These are phyloP conservation scores for Cladosporium halotolerans DNA, from an alignment of 2,329 filamentous ascomycete genomes.

Conservation along the genomic window DNA sequence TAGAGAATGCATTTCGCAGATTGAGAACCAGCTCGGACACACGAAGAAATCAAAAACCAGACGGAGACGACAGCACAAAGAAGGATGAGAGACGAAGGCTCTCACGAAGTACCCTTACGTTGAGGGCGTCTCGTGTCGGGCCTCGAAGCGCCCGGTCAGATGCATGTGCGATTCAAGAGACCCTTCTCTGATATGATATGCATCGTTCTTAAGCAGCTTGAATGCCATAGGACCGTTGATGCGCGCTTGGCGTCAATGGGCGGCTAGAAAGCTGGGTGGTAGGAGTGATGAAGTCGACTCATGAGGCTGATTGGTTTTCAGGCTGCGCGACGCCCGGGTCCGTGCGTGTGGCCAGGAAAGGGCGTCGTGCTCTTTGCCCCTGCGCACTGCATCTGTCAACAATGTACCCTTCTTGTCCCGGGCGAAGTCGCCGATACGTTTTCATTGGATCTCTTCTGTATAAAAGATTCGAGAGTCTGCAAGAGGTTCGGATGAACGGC, in stretches of 20 bases:
- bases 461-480: too few species aligned
- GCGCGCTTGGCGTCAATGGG: constrained; percentile 4
- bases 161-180: neutral
- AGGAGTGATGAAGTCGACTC: neutral
- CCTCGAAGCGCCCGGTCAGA: constrained; percentile 1
- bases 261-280: constrained; percentile 5
- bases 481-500: too few species aligned
- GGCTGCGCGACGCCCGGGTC: neutral
- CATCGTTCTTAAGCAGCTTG: neutral
- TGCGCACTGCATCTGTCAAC: too few species aligned
- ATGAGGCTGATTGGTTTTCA: neutral
- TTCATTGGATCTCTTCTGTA: too few species aligned
- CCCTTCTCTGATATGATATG: neutral
- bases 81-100: neutral
- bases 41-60: neutral
- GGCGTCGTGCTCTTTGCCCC: too few species aligned
- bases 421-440: too few species aligned
- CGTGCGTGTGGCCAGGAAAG: neutral
- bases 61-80: neutral
- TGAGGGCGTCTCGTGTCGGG: neutral
- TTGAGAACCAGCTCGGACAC: neutral
- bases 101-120: too few species aligned
- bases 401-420: too few species aligned
- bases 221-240: neutral
- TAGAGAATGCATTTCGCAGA: neutral